Evolutionary conservation across 306 rosid species (phyloP).

Genomic region (Pterocarpus macrocarpus): DNA sequence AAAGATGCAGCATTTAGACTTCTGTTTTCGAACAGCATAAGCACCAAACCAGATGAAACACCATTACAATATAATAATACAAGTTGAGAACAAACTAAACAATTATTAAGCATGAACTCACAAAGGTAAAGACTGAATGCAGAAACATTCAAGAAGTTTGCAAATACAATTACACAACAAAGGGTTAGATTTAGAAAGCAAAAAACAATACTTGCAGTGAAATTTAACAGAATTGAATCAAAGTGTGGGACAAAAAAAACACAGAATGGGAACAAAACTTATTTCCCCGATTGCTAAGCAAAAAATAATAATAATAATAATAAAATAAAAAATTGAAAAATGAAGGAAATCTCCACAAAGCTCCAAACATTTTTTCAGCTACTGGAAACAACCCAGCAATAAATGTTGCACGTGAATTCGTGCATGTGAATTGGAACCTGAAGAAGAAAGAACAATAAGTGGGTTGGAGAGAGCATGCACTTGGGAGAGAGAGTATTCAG

Average conservation of each 20-base stretch:
- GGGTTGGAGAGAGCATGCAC: conserved; percentile 16
- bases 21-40: conserved; percentile 36
- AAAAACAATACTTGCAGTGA: conserved; percentile 22
- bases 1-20: conserved; percentile 1
- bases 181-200: neutral
- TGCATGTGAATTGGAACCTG: conserved; percentile 50
- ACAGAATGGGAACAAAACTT: conserved; percentile 25
- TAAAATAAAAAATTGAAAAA: neutral
- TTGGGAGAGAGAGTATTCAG: conserved; percentile 21
- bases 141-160: conserved; percentile 33
- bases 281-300: neutral
- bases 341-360: neutral
- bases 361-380: neutral
- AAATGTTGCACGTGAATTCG: conserved; percentile 27
- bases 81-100: conserved; percentile 25
- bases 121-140: conserved; percentile 14
- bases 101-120: conserved; percentile 26
- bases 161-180: conserved; percentile 30
- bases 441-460: conserved; percentile 26
- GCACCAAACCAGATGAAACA: conserved; percentile 27
- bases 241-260: conserved; percentile 23
- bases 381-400: conserved; percentile 3
- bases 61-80: conserved; percentile 2
- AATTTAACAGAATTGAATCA: conserved; percentile 34
- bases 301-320: neutral